Percentiles rank a stretch among this genome's conserved stretches.
Evolutionary conservation across 345 rosid species (phyloP).

Genomic region (Populus tremula): DNA sequence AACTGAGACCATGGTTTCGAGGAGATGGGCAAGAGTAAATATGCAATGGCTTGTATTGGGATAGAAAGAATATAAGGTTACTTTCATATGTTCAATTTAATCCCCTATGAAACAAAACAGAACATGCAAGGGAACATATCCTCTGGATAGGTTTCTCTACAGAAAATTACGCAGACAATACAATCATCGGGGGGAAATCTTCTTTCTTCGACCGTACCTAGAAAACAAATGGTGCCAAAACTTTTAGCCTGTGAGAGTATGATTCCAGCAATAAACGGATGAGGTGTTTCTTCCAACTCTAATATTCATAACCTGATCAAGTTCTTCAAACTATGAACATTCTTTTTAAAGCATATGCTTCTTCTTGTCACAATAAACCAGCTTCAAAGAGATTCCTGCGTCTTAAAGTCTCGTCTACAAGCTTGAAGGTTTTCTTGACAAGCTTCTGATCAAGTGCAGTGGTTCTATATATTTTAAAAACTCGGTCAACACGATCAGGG

Average conservation of each 20-base stretch:
- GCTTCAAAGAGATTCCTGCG: constrained; percentile 93
- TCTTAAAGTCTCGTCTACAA: constrained; percentile 88
- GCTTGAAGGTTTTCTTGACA: constrained; percentile 98
- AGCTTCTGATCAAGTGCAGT: constrained; percentile 94
- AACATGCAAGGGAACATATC: constrained; percentile 1
- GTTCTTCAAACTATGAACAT: constrained; percentile 29
- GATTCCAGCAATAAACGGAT: constrained; percentile 13
- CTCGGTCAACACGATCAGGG: constrained; percentile 82
- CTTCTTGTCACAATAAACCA: constrained; percentile 62
- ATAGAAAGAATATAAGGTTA: constrained; percentile 3
- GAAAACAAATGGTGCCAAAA: constrained; percentile 22
- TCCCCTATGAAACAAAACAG: constrained; percentile 8
- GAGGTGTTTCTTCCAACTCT: constrained; percentile 12
- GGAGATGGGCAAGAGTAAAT: neutral
- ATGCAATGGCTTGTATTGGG: constrained; percentile 1
- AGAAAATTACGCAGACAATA: constrained; percentile 21
- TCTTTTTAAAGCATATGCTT: constrained; percentile 1
- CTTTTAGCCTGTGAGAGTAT: constrained; percentile 25
- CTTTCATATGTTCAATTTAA: constrained; percentile 9
- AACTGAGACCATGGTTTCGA: neutral
- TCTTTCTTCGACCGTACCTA: neutral
- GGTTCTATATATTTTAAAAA: constrained; percentile 91
- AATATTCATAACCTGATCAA: constrained; percentile 17
- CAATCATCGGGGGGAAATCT: neutral
- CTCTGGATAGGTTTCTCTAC: neutral